phyloP scores from a whole-genome alignment of 768 basidiomycete genomes.

The Phlegmacium glaucopus region DNA sequence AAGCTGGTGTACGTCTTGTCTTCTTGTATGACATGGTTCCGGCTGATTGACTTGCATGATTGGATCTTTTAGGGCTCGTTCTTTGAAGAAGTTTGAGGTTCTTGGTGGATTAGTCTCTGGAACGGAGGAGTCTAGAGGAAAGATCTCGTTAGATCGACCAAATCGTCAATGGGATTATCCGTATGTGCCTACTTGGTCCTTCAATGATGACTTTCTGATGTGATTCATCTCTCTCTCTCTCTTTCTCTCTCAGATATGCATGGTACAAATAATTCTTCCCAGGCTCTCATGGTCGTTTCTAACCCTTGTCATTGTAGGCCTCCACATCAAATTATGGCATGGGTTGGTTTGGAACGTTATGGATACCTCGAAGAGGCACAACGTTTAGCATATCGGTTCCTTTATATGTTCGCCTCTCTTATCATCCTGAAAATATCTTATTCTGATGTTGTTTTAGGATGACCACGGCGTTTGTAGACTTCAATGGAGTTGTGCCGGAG shows the following conservation, averaged over 20 bases:
- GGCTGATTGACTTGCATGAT: constrained; percentile 14
- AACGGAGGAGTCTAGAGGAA: constrained; percentile 93
- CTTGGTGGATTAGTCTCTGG: constrained; percentile 94
- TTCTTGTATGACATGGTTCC: constrained; percentile 1
- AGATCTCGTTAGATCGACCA: constrained; percentile 92
- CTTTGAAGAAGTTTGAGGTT: constrained; percentile 94
- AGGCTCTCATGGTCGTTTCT: background rate
- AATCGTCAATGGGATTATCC: constrained; percentile 99
- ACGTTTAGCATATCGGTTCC: constrained; percentile 89
- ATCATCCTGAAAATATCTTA: background rate
- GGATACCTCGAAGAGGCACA: constrained; percentile 94
- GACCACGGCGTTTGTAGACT: constrained; percentile 93
- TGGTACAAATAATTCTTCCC: constrained; percentile 38
- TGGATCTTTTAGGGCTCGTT: constrained; percentile 55
- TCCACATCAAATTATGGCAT: constrained; percentile 98
- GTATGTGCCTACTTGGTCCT: constrained; percentile 41
- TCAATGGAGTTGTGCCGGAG: constrained; percentile 97
- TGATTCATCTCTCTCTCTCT: no score
- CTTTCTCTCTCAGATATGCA: constrained; percentile 50
- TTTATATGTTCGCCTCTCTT: constrained; percentile 75
- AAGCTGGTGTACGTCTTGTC: constrained; percentile 74
- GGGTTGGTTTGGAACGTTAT: constrained; percentile 96
- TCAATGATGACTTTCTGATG: constrained; percentile 11
- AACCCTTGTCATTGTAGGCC: constrained; percentile 45
- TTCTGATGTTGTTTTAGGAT: constrained; percentile 48